These are phyloP conservation scores for Russula ochroleuca DNA, from an alignment of 768 basidiomycete genomes.

Conservation along the genomic window DNA sequence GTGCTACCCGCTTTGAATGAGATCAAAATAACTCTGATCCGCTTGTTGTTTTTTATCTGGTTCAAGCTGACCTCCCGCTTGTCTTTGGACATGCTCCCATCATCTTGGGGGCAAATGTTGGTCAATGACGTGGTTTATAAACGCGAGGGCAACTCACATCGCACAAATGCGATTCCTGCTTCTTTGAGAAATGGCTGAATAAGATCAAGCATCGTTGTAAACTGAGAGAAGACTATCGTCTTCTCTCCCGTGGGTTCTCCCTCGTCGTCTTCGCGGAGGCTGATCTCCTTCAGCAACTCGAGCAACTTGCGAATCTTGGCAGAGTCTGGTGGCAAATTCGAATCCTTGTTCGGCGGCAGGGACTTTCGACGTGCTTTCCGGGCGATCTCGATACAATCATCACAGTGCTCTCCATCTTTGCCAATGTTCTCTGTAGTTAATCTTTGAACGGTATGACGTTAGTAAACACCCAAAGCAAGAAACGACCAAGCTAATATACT, in stretches of 20 bases:
- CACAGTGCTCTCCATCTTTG: constrained; percentile 49
- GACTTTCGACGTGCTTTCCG: constrained; percentile 45
- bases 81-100: constrained; percentile 77
- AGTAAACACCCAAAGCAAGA: neutral
- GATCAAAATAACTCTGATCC: constrained; percentile 76
- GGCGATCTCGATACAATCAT: constrained; percentile 54
- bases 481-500: constrained; percentile 44
- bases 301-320: constrained; percentile 86
- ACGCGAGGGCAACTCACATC: constrained; percentile 64
- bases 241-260: constrained; percentile 52
- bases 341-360: constrained; percentile 20
- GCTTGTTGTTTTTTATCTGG: constrained; percentile 58
- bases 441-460: constrained; percentile 32
- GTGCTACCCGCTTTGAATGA: constrained; percentile 96
- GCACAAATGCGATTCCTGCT: constrained; percentile 64
- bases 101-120: constrained; percentile 50
- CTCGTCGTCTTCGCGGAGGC: constrained; percentile 47
- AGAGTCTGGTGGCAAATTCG: constrained; percentile 60
- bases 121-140: constrained; percentile 4
- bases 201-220: constrained; percentile 82
- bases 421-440: constrained; percentile 39
- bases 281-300: constrained; percentile 62
- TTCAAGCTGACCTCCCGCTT: constrained; percentile 73
- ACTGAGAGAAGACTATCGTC: constrained; percentile 95
- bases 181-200: constrained; percentile 79